Conservation (phyloP, 2,329 filamentous ascomycete genomes). For the Xylariaceae sp. region DNA sequence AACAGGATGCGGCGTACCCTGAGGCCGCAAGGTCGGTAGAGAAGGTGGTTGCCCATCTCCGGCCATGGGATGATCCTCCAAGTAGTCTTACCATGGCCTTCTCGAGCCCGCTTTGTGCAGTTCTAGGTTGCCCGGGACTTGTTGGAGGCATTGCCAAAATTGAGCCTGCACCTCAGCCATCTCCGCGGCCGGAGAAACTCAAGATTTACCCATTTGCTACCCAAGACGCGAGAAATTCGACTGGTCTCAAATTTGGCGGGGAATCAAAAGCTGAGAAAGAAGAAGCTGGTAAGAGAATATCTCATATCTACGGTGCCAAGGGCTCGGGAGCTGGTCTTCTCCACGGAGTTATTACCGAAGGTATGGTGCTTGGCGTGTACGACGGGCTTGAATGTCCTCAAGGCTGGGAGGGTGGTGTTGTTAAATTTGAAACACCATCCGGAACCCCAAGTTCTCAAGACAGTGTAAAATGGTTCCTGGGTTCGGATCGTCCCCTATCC, state of each 20-base stretch:
- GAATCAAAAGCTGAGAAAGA: constrained; percentile 82
- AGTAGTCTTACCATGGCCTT: constrained; percentile 77
- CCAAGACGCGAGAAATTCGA: constrained; percentile 51
- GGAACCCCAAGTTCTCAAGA: constrained; percentile 62
- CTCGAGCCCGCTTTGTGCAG: constrained; percentile 72
- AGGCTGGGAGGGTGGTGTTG: constrained; percentile 78
- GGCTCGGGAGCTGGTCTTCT: constrained; percentile 59
- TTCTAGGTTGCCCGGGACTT: constrained; percentile 68
- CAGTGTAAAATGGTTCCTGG: constrained; percentile 67
- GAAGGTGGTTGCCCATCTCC: constrained; percentile 73
- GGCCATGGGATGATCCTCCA: constrained; percentile 82
- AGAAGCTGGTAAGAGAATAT: constrained; percentile 69
- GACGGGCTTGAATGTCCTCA: constrained; percentile 52
- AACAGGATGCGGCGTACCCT: constrained; percentile 59
- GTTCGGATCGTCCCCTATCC: constrained; percentile 68
- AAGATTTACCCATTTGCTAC: constrained; percentile 79
- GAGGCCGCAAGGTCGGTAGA: constrained; percentile 51
- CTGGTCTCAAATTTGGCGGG: constrained; percentile 80
- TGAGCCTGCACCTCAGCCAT: constrained; percentile 72
- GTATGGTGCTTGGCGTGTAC: constrained; percentile 67
- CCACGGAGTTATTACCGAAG: constrained; percentile 84
- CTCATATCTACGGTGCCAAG: constrained; percentile 65
- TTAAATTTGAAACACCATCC: constrained; percentile 45
- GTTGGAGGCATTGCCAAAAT: constrained; percentile 86
- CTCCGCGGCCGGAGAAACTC: constrained; percentile 65